Evolutionary conservation across 768 basidiomycete species (phyloP).

Genomic region (Boletus vermiculosoides): DNA sequence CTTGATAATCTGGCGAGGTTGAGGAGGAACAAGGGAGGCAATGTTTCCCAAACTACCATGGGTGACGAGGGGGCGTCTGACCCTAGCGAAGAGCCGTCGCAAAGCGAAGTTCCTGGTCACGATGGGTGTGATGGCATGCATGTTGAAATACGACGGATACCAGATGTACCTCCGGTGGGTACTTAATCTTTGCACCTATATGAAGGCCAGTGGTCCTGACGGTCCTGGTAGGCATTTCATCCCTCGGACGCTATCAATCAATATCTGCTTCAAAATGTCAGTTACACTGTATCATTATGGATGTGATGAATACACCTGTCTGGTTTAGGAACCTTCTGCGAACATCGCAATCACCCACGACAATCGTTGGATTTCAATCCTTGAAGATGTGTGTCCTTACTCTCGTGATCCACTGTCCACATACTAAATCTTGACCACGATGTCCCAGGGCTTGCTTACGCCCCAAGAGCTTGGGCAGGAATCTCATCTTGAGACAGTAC

Average conservation of each 20-base stretch:
- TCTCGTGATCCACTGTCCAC: not conserved
- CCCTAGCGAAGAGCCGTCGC: not conserved
- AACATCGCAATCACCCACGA: constrained; percentile 8
- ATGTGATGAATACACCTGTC: not conserved
- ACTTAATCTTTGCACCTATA: too few relatives aligned
- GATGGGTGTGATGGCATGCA: not conserved
- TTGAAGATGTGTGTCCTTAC: not conserved
- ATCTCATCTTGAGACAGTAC: not conserved
- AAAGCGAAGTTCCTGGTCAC: not conserved
- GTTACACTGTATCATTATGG: not conserved
- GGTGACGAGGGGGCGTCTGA: not conserved
- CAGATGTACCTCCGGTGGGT: not conserved
- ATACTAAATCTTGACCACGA: not conserved
- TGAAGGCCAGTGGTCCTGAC: not conserved
- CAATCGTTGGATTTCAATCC: constrained; percentile 6
- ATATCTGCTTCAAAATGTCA: constrained; percentile 2
- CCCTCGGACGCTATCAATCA: constrained; percentile 5
- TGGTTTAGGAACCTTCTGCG: constrained; percentile 1
- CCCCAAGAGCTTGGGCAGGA: not conserved
- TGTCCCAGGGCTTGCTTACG: not conserved
- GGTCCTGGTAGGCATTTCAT: not conserved
- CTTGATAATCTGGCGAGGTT: not conserved
- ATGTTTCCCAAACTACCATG: not conserved
- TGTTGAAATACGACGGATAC: not conserved
- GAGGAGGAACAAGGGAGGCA: not conserved